Base-by-base conservation (phyloP, 305 asterid species). In the Nicotiana rustica region DNA sequence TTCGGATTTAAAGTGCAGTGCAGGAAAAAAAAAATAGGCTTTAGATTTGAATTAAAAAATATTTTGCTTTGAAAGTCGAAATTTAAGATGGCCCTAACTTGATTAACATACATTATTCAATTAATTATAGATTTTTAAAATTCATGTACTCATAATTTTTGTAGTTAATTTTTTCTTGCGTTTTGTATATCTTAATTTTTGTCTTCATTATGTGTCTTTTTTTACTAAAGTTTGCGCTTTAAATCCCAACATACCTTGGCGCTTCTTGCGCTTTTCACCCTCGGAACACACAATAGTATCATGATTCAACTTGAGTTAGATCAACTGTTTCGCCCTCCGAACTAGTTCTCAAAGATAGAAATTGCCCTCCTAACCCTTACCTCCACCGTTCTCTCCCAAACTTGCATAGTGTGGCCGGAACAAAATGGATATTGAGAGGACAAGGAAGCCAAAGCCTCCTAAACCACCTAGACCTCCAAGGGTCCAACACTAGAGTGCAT, bases 391-490 rank as follows among this genome's bases (percentile, higher is more conserved):
- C 29, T 25, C 29, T 25, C 29, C 29, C 29, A 25, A 25, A 25
- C 29, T 25, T 25, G 29, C 29, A 25, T 25, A 25, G 29, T 25
- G 29, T 25, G 29, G 29, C 29, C 29, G 29, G 29, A 25, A 25
- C 0, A 86, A 80, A 70, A 70, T 57, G 77, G 85, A 79, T 57
- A 85, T 81, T n/a, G 84, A 89, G 76, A 89, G 87, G 68, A 75
- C 86, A 47, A 91, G 88, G 88, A 91, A 86, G 85, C 86, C 91
- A 73, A 92, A 90, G 90, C 92, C 92, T 80, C 87, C 94, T 61
- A 94, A 93, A 83, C 98, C 98, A 69, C 98, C 98, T 41, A 91
- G 97, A 79, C 98, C 97, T 83, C 98, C 98, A 90, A 86, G 85
- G 97, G 98, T 35, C 98, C 97, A 59, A 82, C 89, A 38, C 73